phyloP scores from a whole-genome alignment of 1,284 basidiomycete genomes.

The Inonotus obliquus region DNA sequence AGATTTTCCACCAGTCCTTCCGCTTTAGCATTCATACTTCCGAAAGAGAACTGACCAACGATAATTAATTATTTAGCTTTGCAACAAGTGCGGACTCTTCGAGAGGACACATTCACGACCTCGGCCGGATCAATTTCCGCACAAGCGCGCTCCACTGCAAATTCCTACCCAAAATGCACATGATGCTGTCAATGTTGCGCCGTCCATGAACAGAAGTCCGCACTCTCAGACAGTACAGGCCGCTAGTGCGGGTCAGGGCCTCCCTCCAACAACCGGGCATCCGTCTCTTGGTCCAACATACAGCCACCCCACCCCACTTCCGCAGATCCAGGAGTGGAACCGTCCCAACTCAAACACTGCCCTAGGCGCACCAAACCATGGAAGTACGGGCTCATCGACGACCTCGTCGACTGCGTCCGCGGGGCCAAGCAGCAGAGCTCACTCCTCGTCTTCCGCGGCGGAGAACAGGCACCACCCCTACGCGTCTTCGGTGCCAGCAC shows the following conservation, averaged over 20 bases:
- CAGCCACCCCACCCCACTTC: conserved; percentile 11
- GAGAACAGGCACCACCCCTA: conserved; percentile 5
- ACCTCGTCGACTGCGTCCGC: conserved; percentile 9
- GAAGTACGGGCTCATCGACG: conserved; percentile 1
- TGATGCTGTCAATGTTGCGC: not conserved
- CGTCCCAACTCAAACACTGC: conserved; percentile 2
- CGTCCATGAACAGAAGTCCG: not conserved
- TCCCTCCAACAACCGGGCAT: conserved; percentile 14
- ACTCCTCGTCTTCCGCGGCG: conserved; percentile 10
- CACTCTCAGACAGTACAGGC: not conserved
- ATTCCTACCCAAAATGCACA: conserved; percentile 27
- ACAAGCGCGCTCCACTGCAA: conserved; percentile 67
- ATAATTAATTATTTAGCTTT: conserved; percentile 45
- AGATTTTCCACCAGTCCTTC: not conserved
- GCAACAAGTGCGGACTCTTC: conserved; percentile 82
- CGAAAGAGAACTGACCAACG: not conserved
- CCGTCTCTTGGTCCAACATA: conserved; percentile 15
- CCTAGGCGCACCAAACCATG: not conserved
- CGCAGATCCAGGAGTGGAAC: conserved; percentile 19
- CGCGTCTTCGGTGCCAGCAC: not conserved
- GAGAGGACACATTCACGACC: conserved; percentile 78
- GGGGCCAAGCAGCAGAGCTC: conserved; percentile 10
- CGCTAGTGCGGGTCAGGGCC: conserved; percentile 1
- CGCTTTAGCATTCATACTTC: conserved; percentile 1
- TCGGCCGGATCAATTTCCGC: conserved; percentile 75